Evolutionary conservation across 73 alveolate genomes (phyloP).

Genomic region (Paramecium primaurelia): DNA sequence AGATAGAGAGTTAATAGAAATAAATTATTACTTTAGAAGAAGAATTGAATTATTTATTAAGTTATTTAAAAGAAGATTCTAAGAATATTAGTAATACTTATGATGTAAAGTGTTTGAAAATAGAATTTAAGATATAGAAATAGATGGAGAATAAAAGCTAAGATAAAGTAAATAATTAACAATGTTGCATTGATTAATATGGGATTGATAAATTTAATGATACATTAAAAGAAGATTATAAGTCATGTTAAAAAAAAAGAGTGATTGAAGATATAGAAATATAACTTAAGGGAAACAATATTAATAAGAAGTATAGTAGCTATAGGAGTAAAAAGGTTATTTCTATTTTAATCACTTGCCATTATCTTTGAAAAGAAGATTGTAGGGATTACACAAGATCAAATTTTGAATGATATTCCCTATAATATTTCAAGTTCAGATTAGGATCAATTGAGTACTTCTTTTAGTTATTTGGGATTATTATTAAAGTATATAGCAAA

Average conservation of each 20-base stretch:
- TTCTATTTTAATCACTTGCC: background rate
- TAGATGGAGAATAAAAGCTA: background rate
- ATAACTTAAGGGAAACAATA: background rate
- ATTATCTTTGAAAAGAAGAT: slow-evolving; percentile 11
- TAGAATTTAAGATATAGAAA: background rate
- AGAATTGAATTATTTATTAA: background rate
- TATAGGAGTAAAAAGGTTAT: background rate
- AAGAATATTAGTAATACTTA: background rate
- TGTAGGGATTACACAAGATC: slow-evolving; percentile 10
- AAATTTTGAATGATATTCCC: background rate
- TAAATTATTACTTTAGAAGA: background rate
- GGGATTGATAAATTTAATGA: background rate
- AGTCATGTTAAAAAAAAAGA: slow-evolving; percentile 9
- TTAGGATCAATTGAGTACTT: background rate
- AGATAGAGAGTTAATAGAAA: background rate
- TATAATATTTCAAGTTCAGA: background rate
- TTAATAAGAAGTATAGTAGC: background rate
- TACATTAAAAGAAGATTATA: background rate
- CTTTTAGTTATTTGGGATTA: slow-evolving; percentile 1
- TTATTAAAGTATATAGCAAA: background rate
- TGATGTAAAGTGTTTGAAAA: background rate
- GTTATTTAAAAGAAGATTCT: background rate
- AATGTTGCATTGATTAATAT: background rate
- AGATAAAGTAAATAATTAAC: background rate
- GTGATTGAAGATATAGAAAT: background rate